Evolutionary conservation across 345 rosid species (phyloP).

Genomic region (Syzygium oleosum): DNA sequence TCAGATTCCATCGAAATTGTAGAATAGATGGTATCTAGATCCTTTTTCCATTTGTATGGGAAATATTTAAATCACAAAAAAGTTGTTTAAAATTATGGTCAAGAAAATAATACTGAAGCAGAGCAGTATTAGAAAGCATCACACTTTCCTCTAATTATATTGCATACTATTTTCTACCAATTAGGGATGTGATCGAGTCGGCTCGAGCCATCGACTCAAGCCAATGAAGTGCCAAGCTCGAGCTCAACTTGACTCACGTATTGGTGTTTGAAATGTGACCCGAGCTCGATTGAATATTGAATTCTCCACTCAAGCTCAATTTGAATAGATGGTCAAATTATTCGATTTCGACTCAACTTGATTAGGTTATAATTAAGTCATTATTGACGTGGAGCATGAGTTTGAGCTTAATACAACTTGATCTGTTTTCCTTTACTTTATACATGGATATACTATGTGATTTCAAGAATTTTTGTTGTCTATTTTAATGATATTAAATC

Average conservation of each 20-base stretch:
- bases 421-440: not conserved
- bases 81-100: not conserved
- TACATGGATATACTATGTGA: too few relatives aligned
- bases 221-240: rapidly evolving
- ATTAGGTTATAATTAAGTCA: too few relatives aligned
- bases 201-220: not conserved
- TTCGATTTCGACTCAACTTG: not conserved
- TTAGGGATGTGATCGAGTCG: not conserved
- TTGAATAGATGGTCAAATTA: not conserved
- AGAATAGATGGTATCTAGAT: too few relatives aligned
- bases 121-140: not conserved
- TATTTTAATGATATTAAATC: too few relatives aligned
- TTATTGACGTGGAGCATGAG: rapidly evolving
- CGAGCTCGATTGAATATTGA: not conserved
- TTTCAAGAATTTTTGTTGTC: too few relatives aligned
- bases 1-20: not conserved
- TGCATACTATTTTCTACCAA: not conserved
- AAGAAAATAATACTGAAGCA: not conserved
- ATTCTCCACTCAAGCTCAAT: not conserved
- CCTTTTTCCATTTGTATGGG: not conserved
- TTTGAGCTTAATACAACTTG: not conserved
- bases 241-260: not conserved
- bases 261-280: not conserved
- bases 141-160: not conserved
- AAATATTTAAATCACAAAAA: not conserved